These are phyloP conservation scores for Podila verticillata DNA, from an alignment of 192 early-diverging fungal species.

Conservation along the genomic window DNA sequence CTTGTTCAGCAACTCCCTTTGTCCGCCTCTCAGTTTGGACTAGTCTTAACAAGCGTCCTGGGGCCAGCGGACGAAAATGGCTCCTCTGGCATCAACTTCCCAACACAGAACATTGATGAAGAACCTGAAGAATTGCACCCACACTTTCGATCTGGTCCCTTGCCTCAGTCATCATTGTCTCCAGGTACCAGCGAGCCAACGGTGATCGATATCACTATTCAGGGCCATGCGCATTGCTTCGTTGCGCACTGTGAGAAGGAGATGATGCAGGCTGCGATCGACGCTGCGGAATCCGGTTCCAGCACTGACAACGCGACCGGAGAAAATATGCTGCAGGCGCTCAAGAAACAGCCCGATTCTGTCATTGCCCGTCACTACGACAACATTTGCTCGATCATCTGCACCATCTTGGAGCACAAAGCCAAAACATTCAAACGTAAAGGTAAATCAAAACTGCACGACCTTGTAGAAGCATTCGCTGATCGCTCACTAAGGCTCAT, in stretches of 20 bases:
- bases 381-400: slow-evolving; percentile 8
- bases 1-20: no score
- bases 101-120: neutral
- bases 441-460: neutral
- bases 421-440: neutral
- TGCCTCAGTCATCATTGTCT: neutral
- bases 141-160: slow-evolving; percentile 8
- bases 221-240: slow-evolving; percentile 3
- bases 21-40: no score
- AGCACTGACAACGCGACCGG: slow-evolving; percentile 6
- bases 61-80: no score
- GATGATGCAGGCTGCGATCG: slow-evolving; percentile 10
- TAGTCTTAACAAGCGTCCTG: no score
- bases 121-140: neutral
- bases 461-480: neutral
- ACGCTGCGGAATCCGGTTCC: neutral
- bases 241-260: slow-evolving; percentile 8
- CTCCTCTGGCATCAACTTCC: neutral
- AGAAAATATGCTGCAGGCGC: neutral
- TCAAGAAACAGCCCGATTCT: slow-evolving; percentile 4
- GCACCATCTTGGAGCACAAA: neutral
- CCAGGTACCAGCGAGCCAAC: neutral
- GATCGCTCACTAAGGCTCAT: neutral
- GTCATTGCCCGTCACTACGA: slow-evolving; percentile 8
- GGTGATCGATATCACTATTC: slow-evolving; percentile 17